Percentiles rank a stretch among this genome's conserved stretches.
Evolutionary conservation across 345 rosid genomes (phyloP).

Genomic region (Sonneratia caseolaris): DNA sequence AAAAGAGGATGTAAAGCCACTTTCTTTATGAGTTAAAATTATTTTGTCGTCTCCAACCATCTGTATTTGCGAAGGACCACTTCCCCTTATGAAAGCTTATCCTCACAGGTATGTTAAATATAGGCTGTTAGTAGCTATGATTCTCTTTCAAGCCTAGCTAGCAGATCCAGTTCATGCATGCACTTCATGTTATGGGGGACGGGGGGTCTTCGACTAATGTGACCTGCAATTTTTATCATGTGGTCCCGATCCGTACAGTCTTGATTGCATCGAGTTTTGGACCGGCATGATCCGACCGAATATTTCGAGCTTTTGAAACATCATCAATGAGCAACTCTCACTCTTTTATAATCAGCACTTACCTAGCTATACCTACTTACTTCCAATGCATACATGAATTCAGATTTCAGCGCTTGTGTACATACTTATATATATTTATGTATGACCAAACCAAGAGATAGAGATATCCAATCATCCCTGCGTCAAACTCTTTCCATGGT

Average conservation of each 20-base stretch:
- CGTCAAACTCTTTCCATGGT: too few relatives aligned
- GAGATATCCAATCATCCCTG: too few relatives aligned
- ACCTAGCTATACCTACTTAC: neutral
- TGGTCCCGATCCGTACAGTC: neutral
- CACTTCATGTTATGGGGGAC: neutral
- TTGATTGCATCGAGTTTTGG: neutral
- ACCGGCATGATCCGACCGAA: neutral
- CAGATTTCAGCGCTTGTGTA: too few relatives aligned
- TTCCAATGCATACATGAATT: neutral
- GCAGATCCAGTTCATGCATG: neutral
- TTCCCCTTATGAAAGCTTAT: neutral
- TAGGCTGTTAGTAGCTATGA: neutral
- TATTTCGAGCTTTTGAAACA: neutral
- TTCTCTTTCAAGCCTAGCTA: neutral
- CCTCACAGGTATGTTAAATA: neutral
- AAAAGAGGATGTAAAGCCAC: neutral
- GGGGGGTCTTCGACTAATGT: neutral
- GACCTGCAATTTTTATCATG: neutral
- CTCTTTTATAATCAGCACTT: neutral
- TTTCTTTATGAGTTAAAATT: neutral
- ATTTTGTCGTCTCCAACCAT: neutral
- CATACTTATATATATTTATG: too few relatives aligned
- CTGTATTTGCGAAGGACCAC: neutral
- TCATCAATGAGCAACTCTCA: neutral
- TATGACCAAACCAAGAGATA: neutral